Evolutionary conservation across 1,284 basidiomycete species (phyloP).

Genomic region (Naganishia liquefaciens): DNA sequence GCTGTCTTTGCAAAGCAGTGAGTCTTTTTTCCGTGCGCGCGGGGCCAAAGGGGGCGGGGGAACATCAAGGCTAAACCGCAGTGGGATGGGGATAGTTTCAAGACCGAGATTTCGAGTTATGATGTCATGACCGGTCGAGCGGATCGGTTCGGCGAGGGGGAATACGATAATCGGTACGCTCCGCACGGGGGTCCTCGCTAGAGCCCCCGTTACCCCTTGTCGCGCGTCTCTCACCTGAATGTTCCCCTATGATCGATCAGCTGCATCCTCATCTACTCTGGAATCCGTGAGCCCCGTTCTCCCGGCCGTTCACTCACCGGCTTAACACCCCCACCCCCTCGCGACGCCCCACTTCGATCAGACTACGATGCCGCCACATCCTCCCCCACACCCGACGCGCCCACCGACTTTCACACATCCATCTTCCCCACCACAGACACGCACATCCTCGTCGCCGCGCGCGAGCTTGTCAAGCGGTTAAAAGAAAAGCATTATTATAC

Average conservation of each 20-base stretch:
- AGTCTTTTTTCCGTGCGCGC: slow-evolving; percentile 33
- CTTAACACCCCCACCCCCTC: neutral
- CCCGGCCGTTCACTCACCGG: too few species aligned
- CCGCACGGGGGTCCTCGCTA: too few species aligned
- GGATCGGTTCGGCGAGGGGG: slow-evolving; percentile 71
- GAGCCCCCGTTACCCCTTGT: too few species aligned
- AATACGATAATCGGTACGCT: slow-evolving; percentile 50
- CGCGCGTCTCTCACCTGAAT: too few species aligned
- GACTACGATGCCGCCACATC: slow-evolving; percentile 85
- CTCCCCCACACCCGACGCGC: slow-evolving; percentile 72
- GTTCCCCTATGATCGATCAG: too few species aligned
- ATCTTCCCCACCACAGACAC: slow-evolving; percentile 69
- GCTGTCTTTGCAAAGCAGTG: slow-evolving; percentile 72
- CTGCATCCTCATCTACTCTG: slow-evolving; percentile 77
- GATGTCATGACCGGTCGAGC: slow-evolving; percentile 90
- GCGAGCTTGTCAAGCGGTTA: slow-evolving; percentile 69
- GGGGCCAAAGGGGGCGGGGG: neutral
- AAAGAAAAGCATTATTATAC: slow-evolving; percentile 78
- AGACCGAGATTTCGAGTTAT: slow-evolving; percentile 81
- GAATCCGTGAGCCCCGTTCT: slow-evolving; percentile 62
- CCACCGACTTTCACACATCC: slow-evolving; percentile 82
- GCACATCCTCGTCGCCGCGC: slow-evolving; percentile 64
- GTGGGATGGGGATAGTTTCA: slow-evolving; percentile 60
- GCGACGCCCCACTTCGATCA: slow-evolving; percentile 34
- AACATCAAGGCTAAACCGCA: neutral